Evolutionary conservation across 1,284 basidiomycete species (phyloP).

Genomic region (Phlebopus sp.): DNA sequence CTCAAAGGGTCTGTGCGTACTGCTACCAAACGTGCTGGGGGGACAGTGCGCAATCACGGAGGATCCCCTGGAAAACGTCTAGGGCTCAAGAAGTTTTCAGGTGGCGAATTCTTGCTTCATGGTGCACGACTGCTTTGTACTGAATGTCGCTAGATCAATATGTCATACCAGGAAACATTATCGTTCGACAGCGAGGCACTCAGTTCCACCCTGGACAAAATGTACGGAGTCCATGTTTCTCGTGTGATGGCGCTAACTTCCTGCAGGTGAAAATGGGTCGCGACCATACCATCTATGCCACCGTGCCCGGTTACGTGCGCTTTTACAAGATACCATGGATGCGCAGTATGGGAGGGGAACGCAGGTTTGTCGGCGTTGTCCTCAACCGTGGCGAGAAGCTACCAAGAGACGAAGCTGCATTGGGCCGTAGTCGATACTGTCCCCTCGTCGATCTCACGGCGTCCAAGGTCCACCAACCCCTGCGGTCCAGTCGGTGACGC

Average conservation of each 20-base stretch:
- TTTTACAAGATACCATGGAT: slow-evolving; percentile 81
- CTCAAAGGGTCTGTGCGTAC: slow-evolving; percentile 70
- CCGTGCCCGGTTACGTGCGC: slow-evolving; percentile 85
- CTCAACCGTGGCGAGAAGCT: slow-evolving; percentile 76
- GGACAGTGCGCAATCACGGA: slow-evolving; percentile 87
- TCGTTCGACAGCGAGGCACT: slow-evolving; percentile 88
- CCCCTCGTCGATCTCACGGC: slow-evolving; percentile 60
- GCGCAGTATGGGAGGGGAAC: slow-evolving; percentile 62
- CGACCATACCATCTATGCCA: slow-evolving; percentile 90
- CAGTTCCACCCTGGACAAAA: slow-evolving; percentile 90
- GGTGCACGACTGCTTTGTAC: slow-evolving; percentile 12
- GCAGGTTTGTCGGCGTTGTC: slow-evolving; percentile 82
- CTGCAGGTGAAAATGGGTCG: slow-evolving; percentile 81
- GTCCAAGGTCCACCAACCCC: slow-evolving; percentile 11
- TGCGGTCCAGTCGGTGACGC: slow-evolving; percentile 7
- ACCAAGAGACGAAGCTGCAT: slow-evolving; percentile 70
- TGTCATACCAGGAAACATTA: slow-evolving; percentile 91
- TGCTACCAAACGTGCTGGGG: slow-evolving; percentile 93
- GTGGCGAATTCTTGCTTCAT: slow-evolving; percentile 41
- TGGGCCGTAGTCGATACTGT: slow-evolving; percentile 77
- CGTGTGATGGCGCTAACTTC: slow-evolving; percentile 13
- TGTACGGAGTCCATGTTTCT: slow-evolving; percentile 42
- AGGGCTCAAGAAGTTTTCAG: slow-evolving; percentile 92
- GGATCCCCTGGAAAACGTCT: slow-evolving; percentile 88
- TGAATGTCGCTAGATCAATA: slow-evolving; percentile 60